Base-by-base conservation (phyloP, 192 early-diverging fungal genomes). In the Pilobolus umbonatus region DNA sequence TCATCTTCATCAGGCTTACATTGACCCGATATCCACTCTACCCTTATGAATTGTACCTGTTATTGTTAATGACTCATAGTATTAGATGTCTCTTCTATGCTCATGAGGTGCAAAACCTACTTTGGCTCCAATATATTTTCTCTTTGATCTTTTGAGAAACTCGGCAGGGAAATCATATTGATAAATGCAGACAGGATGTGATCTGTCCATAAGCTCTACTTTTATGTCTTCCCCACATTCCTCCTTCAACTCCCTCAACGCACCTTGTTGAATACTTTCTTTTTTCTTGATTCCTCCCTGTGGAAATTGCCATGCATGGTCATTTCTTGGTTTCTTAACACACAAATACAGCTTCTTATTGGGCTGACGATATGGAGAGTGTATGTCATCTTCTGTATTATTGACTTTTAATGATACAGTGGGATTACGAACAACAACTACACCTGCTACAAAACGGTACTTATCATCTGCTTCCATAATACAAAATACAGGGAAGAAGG, bases 1-100 rank as follows among this genome's bases (percentile, higher is more conserved):
- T 85, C 73, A 28, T 83, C 68, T 25, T 76, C 70, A 48, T 85
- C 80, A 14, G 81, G 68, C 53, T 74, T 54, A 15, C 80, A 85
- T 69, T 91, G 83, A 6, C 93, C 93, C 5, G 85, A 75, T n/a
- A 93, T 72, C 39, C 90, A 88, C 52, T 93, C 86, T 1, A 81
- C 85, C 6, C 56, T 57, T 19, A 59, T 51, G 35, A 65, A 65
- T 40, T 48, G 17, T 22, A 65, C 60, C 60, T 61, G 42, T 17
- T 12, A 14, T 35, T 44, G 28, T 58, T 25, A n/a, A 11, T 47
- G 2, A 39, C 14, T 10, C 9, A 30, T 12, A 15, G 7, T 45
- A 8, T n/a, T n/a, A n/a, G n/a, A n/a, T n/a, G n/a, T n/a, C n/a
- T n/a, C n/a, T n/a, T n/a, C n/a, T 38, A 38, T 42, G 14, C 12